Evolutionary conservation across 345 rosid species (phyloP).

Genomic region (Sonneratia caseolaris): DNA sequence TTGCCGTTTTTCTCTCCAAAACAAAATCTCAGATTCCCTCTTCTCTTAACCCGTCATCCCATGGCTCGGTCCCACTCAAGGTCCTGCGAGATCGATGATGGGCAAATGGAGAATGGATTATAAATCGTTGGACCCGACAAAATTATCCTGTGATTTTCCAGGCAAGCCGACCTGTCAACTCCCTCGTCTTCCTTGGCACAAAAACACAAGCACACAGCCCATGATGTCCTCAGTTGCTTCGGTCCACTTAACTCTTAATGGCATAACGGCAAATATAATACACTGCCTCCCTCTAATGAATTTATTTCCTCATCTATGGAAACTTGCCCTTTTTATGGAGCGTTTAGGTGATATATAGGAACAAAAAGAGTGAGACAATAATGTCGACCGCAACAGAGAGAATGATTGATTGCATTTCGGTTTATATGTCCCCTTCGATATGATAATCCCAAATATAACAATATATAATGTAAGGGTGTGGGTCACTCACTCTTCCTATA

Average conservation of each 20-base stretch:
- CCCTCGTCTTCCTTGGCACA: slow-evolving; percentile 21
- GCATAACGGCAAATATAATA: slow-evolving; percentile 31
- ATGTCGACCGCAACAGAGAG: slow-evolving; percentile 20
- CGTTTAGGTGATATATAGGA: slow-evolving; percentile 17
- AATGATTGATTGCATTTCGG: slow-evolving; percentile 46
- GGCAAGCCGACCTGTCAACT: slow-evolving; percentile 21
- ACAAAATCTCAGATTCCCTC: too few species aligned
- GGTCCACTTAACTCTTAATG: slow-evolving; percentile 13
- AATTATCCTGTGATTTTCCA: slow-evolving; percentile 28
- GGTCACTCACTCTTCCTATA: too few species aligned
- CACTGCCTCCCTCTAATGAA: slow-evolving; percentile 12
- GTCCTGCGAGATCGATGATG: too few species aligned
- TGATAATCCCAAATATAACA: slow-evolving; percentile 39
- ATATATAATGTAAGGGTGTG: slow-evolving; percentile 1
- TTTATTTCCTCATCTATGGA: slow-evolving; percentile 11
- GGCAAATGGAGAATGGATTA: too few species aligned
- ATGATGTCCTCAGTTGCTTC: neutral
- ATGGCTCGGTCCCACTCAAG: too few species aligned
- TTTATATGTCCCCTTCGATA: slow-evolving; percentile 54
- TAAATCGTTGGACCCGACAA: neutral
- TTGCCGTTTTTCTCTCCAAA: too few species aligned
- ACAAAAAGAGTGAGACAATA: slow-evolving; percentile 5
- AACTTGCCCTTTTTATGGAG: slow-evolving; percentile 21
- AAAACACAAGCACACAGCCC: slow-evolving; percentile 32
- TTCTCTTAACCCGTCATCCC: too few species aligned